These are phyloP conservation scores for Chloromonas sp. DNA, from an alignment of 163 green algal genomes.

Conservation along the genomic window DNA sequence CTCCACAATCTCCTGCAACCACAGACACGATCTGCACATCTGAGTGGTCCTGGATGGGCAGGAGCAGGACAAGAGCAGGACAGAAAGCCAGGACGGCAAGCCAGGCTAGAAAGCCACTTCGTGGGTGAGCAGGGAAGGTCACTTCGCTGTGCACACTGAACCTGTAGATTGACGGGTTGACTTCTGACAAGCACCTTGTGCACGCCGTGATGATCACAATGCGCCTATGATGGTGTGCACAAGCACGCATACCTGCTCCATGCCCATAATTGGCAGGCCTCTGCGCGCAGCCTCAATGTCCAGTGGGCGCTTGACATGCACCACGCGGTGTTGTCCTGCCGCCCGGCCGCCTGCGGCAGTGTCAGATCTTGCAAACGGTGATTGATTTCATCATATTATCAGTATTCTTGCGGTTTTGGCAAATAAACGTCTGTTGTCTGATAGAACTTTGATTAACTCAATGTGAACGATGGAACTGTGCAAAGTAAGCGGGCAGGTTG, in stretches of 20 bases:
- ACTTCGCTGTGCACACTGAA: too few species aligned
- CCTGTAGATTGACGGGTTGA: too few species aligned
- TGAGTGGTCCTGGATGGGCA: background rate
- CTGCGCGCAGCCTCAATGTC: conserved; percentile 55
- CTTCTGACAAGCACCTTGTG: background rate
- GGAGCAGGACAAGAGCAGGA: background rate
- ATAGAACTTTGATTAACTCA: too few species aligned
- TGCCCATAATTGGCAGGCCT: conserved; percentile 80
- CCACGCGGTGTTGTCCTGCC: conserved; percentile 32
- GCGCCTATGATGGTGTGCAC: background rate
- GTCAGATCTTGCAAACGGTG: background rate
- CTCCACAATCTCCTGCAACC: conserved; percentile 81
- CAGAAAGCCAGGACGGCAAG: background rate
- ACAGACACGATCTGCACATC: background rate
- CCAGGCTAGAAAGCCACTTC: background rate
- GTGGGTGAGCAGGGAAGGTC: background rate
- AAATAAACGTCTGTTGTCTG: too few species aligned
- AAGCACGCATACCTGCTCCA: conserved; percentile 53
- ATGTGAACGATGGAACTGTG: too few species aligned
- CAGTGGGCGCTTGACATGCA: conserved; percentile 46
- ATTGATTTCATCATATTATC: background rate
- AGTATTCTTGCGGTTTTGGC: too few species aligned
- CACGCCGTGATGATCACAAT: background rate
- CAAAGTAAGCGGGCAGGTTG: too few species aligned
- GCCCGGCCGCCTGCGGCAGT: background rate